Evolutionary conservation across 805 yeast species (phyloP), one percentile per base, ranked within the genome.

Genomic region (Cyberlindnera euphorbiiphila): DNA sequence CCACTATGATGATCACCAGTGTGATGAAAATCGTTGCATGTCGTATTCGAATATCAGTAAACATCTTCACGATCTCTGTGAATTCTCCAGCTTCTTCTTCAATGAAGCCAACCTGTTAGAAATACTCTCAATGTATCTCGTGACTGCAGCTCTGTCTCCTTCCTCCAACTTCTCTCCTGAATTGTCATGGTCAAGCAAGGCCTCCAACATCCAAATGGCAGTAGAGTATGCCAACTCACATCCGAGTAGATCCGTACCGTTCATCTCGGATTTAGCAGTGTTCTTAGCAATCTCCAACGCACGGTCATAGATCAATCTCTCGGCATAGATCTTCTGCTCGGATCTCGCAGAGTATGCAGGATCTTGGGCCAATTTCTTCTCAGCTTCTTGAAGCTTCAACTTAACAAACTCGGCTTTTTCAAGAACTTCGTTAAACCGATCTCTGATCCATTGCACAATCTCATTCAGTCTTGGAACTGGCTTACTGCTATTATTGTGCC

Each of bases 141-240:
- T 86, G 34, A 91, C 86, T 60, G 85, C 81, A 29, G 69, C 74
- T 35, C 66, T 66, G 59, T 91, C 98, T 34, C 81, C 86, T 5
- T 67, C 72, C 53, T 85, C 94, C 41, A 89, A 65, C 42, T 59
- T 71, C 25, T 54, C 59, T 17, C 36, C 31, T 5, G 36, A 25
- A 9, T 26, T 28, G 21, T 61, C 66, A 24, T 63, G 60, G 42
- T 83, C 91, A 37, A 88, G 61, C 19, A 91, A 65, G 1, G 96
- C 87, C 56, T 87, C 94, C 53, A 91, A 66, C 96, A 91, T 87
- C 97, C 97, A 91, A 36, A 91, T 76, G 0, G 96, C 81, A 0
- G 96, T 86, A 4, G 94, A 85, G 58, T 91, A 91, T 8, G 91
- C 84, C 41, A 85, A 62, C 60, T 89, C 96, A 61, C 97, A 89